Conservation (phyloP, 2,329 filamentous ascomycete species). For the Daldinia sp. region DNA sequence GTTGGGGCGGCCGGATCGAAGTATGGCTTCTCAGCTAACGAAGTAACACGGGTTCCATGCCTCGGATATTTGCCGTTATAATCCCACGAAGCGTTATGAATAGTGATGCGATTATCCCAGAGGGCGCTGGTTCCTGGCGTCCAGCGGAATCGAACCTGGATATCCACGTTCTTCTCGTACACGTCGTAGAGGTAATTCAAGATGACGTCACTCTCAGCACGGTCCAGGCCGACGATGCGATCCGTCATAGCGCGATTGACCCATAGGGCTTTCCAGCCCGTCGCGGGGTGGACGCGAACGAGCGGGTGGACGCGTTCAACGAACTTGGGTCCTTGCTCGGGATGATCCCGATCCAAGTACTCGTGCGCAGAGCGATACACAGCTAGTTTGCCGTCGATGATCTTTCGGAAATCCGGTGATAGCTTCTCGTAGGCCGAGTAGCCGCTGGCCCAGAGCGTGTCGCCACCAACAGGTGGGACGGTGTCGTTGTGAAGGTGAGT, state of each 20-base stretch:
- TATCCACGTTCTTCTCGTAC: slow-evolving; percentile 74
- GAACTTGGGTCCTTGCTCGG: slow-evolving; percentile 67
- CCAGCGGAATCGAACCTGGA: slow-evolving; percentile 77
- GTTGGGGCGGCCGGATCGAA: slow-evolving; percentile 72
- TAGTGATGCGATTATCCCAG: slow-evolving; percentile 79
- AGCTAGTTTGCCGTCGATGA: slow-evolving; percentile 72
- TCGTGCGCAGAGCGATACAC: slow-evolving; percentile 72
- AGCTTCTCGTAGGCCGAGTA: slow-evolving; percentile 79
- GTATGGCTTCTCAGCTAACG: slow-evolving; percentile 74
- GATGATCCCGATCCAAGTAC: slow-evolving; percentile 71
- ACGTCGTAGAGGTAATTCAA: slow-evolving; percentile 73
- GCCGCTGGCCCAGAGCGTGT: slow-evolving; percentile 76
- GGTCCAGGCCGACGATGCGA: slow-evolving; percentile 73
- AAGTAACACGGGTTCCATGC: slow-evolving; percentile 76
- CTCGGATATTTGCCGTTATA: slow-evolving; percentile 72
- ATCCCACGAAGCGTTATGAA: slow-evolving; percentile 79
- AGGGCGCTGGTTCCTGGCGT: slow-evolving; percentile 71
- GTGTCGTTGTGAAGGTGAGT: slow-evolving; percentile 76
- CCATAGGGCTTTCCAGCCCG: slow-evolving; percentile 77
- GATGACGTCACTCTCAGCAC: slow-evolving; percentile 73
- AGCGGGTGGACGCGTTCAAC: slow-evolving; percentile 74
- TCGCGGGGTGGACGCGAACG: slow-evolving; percentile 75
- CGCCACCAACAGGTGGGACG: slow-evolving; percentile 69
- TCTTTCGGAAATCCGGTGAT: slow-evolving; percentile 72
- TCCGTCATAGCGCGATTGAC: slow-evolving; percentile 76